Percentiles rank a stretch among this genome's conserved stretches.
phyloP scores from a whole-genome alignment of 2,329 filamentous ascomycete genomes.

The Mycosphaerella arachidis region DNA sequence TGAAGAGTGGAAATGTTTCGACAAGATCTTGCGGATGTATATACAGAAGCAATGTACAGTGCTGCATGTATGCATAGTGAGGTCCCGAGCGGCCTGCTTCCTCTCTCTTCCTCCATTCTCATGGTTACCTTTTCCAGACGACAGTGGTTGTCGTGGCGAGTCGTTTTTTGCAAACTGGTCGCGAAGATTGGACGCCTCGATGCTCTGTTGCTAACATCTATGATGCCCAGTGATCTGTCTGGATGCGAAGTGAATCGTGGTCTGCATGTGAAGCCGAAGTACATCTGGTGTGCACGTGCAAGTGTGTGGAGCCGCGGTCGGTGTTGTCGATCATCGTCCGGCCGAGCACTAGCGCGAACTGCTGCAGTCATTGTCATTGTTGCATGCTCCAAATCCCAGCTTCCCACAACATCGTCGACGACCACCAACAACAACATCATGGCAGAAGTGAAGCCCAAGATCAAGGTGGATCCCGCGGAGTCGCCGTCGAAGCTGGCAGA shows the following conservation, averaged over 20 bases:
- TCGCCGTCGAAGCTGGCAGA: constrained; percentile 23
- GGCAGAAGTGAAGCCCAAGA: constrained; percentile 22
- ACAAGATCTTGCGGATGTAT: not conserved
- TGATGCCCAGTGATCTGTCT: not conserved
- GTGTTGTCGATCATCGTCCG: not conserved
- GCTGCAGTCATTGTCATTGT: not conserved
- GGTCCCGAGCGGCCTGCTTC: too few species aligned
- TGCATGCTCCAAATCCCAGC: too few species aligned
- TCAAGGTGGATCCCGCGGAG: constrained; percentile 19
- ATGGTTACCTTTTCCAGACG: too few species aligned
- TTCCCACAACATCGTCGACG: not conserved
- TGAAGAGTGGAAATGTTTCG: not conserved
- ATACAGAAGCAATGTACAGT: not conserved
- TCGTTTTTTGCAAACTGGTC: too few species aligned
- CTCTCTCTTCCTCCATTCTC: too few species aligned
- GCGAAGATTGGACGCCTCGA: too few species aligned
- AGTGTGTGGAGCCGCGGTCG: too few species aligned
- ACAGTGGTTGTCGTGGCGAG: too few species aligned
- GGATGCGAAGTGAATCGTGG: not conserved
- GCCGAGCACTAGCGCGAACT: not conserved
- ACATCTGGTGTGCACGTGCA: not conserved
- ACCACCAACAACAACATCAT: not conserved
- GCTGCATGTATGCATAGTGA: not conserved
- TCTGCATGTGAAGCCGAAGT: not conserved
- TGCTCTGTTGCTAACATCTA: too few species aligned